Base-by-base conservation (phyloP, 1,284 basidiomycete genomes). In the Hemileia vastatrix region DNA sequence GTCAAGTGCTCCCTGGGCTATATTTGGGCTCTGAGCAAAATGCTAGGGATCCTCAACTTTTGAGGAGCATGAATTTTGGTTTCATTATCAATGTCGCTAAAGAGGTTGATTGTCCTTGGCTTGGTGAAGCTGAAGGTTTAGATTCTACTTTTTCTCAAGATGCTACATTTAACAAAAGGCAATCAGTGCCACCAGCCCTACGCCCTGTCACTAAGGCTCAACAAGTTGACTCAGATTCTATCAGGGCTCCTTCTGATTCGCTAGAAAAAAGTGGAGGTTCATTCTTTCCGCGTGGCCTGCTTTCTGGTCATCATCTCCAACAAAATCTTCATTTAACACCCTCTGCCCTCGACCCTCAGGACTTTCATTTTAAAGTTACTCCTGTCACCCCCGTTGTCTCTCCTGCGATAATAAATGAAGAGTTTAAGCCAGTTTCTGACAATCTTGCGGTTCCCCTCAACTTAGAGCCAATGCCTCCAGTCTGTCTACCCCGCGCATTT, bases 21-120 rank as follows among this genome's bases (percentile, higher is more conserved):
- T 97, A 86, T 83, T 82, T 97, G 6, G 94, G 93, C 62, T 90
- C 90, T 52, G 92, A 96, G 76, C 90, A 94, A 76, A 94, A 94
- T 67, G 88, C 89, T 33, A 82, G 84, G 58, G 86, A 93, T 76
- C 86, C 85, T 82, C 78, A 79, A 48, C 79, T 80, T 52, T 83
- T 93, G 62, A 75, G 82, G n/a, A 81, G 85, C 60, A 81, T 84
- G 40, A 83, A 85, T 56, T 90, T 94, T 75, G 83, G 82, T 65
- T 83, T 86, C 48, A 83, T 96, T 18, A 82, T 97, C 75, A 96
- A 96, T 76, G 94, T 97, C 33, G 94, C 94, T 33, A 94, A 95
- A 77, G 91, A 95, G 77, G 87, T 95, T 64, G 78, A 83, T 31
- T 85, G 85, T 48, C 86, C 88, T 19, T 88, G 72, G 72, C 15